Evolutionary conservation across 331 rosid species (phyloP).

Genomic region (Stylosanthes scabra): DNA sequence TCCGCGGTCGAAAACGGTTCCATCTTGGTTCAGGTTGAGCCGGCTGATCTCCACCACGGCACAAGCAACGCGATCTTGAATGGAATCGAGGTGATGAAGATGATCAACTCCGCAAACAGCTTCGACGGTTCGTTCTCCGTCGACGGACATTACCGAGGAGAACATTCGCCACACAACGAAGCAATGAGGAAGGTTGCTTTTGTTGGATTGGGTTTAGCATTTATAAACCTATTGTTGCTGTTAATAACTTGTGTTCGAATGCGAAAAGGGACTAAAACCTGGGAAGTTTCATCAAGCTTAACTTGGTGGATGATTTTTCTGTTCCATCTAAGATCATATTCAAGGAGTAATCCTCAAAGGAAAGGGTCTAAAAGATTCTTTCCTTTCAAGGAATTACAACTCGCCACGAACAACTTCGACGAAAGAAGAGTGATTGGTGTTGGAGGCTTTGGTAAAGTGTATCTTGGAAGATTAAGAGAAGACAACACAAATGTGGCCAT

Average conservation of each 20-base stretch:
- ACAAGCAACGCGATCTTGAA: slow-evolving; percentile 63
- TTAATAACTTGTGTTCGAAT: slow-evolving; percentile 46
- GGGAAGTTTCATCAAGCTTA: slow-evolving; percentile 56
- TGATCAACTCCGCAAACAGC: slow-evolving; percentile 63
- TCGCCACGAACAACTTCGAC: slow-evolving; percentile 66
- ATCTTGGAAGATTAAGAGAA: slow-evolving; percentile 60
- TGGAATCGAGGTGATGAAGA: slow-evolving; percentile 84
- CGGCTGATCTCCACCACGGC: slow-evolving; percentile 49
- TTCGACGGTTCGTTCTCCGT: slow-evolving; percentile 60
- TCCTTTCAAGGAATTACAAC: slow-evolving; percentile 54
- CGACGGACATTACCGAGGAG: slow-evolving; percentile 64
- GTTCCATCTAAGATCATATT: slow-evolving; percentile 39
- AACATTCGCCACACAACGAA: background rate
- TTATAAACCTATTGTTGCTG: slow-evolving; percentile 47
- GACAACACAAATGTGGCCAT: slow-evolving; percentile 77
- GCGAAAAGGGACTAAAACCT: slow-evolving; percentile 60
- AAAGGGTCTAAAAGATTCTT: slow-evolving; percentile 55
- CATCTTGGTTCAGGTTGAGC: slow-evolving; percentile 67
- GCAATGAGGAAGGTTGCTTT: slow-evolving; percentile 47
- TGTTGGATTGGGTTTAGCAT: slow-evolving; percentile 58
- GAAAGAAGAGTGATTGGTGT: slow-evolving; percentile 75
- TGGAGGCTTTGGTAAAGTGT: slow-evolving; percentile 92
- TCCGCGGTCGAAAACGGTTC: slow-evolving; percentile 50
- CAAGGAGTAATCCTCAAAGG: slow-evolving; percentile 41
- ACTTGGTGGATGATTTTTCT: slow-evolving; percentile 86